Evolutionary conservation across 495 filamentous ascomycete genomes (phyloP).

Genomic region (Neurospora sp.): DNA sequence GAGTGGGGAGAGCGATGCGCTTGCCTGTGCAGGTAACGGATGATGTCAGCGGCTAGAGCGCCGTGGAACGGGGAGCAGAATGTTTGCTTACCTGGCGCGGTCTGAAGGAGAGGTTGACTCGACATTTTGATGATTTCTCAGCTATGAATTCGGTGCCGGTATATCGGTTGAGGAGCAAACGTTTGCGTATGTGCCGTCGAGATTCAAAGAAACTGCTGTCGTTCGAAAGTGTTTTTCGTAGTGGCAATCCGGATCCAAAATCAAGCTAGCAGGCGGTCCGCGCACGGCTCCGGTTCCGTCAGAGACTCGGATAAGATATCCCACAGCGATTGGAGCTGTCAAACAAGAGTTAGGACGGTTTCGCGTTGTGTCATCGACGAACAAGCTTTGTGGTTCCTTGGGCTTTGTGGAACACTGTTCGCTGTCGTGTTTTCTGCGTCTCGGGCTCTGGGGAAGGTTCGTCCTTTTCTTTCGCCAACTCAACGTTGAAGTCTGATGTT

Average conservation of each 20-base stretch:
- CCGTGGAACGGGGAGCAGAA: neutral
- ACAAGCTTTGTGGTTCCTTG: neutral
- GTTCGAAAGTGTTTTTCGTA: neutral
- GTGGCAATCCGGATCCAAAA: neutral
- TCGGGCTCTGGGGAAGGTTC: neutral
- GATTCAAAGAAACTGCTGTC: neutral
- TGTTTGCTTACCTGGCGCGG: conserved; percentile 53
- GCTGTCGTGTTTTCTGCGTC: neutral
- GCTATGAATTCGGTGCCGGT: neutral
- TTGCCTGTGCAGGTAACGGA: conserved; percentile 52
- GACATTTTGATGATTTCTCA: conserved; percentile 54
- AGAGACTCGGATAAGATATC: neutral
- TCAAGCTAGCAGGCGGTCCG: neutral
- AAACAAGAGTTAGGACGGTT: neutral
- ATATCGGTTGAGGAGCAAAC: neutral
- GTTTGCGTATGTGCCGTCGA: conserved; percentile 1
- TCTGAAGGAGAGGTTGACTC: conserved; percentile 89
- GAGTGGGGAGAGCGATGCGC: conserved; percentile 93
- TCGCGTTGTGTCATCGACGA: neutral
- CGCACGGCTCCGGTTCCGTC: neutral
- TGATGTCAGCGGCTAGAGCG: conserved; percentile 6
- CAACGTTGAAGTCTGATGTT: neutral
- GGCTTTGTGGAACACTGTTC: neutral
- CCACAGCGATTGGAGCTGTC: neutral
- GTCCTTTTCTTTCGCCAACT: neutral